Conservation (phyloP, 306 rosid genomes). For the Boehmeria nivea region DNA sequence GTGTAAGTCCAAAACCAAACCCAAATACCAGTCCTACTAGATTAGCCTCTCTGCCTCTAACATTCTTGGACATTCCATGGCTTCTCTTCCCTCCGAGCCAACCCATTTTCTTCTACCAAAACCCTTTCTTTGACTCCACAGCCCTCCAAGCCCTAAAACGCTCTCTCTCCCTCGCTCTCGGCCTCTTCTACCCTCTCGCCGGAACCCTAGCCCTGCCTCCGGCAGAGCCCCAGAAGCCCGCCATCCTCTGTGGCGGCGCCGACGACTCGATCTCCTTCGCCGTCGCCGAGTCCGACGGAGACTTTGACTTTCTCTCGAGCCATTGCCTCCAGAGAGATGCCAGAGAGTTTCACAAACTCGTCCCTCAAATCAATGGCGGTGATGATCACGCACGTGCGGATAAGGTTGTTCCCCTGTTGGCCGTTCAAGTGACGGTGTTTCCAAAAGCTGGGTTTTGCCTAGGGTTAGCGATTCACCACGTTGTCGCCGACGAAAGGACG, state of each 20-base stretch:
- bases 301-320: conserved; percentile 24
- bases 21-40: background rate
- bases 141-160: conserved; percentile 39
- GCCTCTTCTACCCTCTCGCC: conserved; percentile 41
- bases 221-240: conserved; percentile 22
- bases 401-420: conserved; percentile 27
- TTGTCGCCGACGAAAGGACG: conserved; percentile 43
- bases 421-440: conserved; percentile 37
- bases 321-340: conserved; percentile 20
- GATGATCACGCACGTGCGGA: background rate
- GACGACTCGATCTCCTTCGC: conserved; percentile 24
- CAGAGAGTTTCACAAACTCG: conserved; percentile 22
- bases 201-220: conserved; percentile 18
- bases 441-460: conserved; percentile 39
- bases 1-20: conserved; percentile 22
- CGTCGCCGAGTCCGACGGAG: conserved; percentile 21
- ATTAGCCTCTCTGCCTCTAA: conserved; percentile 34
- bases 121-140: conserved; percentile 17
- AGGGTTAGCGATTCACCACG: conserved; percentile 34
- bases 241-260: conserved; percentile 8
- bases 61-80: conserved; percentile 51
- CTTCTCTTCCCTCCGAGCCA: conserved; percentile 47
- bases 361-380: conserved; percentile 19
- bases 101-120: conserved; percentile 46
- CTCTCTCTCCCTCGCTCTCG: conserved; percentile 47